phyloP scores from a whole-genome alignment of 2,329 filamentous ascomycete genomes.

The Xylaria multiplex region DNA sequence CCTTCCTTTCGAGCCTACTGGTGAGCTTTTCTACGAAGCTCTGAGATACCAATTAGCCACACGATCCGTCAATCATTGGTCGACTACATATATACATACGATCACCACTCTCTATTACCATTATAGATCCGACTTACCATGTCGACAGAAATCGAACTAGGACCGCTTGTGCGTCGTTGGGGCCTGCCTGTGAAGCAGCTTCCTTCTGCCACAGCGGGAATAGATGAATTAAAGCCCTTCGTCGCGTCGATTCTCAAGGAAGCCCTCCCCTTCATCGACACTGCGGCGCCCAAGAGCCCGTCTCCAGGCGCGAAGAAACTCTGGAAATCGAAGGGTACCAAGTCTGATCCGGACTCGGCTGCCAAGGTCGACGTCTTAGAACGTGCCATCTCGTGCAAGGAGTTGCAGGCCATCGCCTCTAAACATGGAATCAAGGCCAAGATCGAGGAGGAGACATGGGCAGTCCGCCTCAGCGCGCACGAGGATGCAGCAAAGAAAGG shows the following conservation, averaged over 20 bases:
- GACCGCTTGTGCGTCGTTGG: conserved; percentile 64
- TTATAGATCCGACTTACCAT: conserved; percentile 27
- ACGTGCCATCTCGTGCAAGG: conserved; percentile 58
- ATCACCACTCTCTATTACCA: neutral
- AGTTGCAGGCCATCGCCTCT: conserved; percentile 53
- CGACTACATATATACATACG: neutral
- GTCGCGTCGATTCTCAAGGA: conserved; percentile 65
- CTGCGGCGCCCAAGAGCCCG: conserved; percentile 57
- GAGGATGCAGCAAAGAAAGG: conserved; percentile 59
- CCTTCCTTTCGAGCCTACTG: neutral
- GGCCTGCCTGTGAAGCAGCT: conserved; percentile 61
- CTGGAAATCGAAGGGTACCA: conserved; percentile 64
- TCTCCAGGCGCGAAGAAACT: conserved; percentile 51
- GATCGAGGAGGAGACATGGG: conserved; percentile 66
- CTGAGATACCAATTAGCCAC: conserved; percentile 1
- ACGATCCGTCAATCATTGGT: neutral
- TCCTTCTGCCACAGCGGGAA: conserved; percentile 53
- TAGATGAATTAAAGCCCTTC: conserved; percentile 61
- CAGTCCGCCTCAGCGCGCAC: conserved; percentile 71
- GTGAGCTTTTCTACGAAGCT: neutral
- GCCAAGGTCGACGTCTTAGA: conserved; percentile 65
- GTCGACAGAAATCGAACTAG: conserved; percentile 46
- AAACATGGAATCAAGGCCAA: conserved; percentile 31
- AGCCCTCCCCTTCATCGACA: conserved; percentile 67
- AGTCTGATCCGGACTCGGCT: conserved; percentile 59